Evolutionary conservation across 1,139 yeast species (phyloP), one percentile per base, ranked within the genome.

Genomic region (Pichia sp.): DNA sequence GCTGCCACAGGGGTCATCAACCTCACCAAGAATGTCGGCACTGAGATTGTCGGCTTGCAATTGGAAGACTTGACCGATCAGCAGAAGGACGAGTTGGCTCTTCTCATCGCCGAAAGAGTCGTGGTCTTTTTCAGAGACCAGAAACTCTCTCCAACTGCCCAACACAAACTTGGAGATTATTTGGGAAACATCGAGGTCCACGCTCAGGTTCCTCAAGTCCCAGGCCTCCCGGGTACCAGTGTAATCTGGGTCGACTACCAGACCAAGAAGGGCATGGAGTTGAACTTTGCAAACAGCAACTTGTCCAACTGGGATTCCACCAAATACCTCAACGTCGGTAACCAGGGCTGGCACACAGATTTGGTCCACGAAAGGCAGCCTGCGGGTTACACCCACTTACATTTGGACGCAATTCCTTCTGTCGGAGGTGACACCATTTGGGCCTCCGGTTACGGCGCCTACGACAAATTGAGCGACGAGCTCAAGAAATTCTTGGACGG

Each of bases 21-120:
- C 57, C 69, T 78, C 60, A 77, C 83, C 49, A 76, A 75, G 56
- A 74, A 76, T 57, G 68, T 79, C 57, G 85, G 85, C 57, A 79
- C 83, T n/a, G 84, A 80, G 63, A 73, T 81, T 62, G 76, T 77
- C 51, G 84, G 83, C 2, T 66, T 80, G 53, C 84, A 81, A 65
- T 68, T 80, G 54, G 66, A 69, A 17, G 80, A 79, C 38, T 72
- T 81, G 59, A 72, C 64, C 54, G 79, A 79, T 60, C 65, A 79
- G 61, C 85, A 80, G 60, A 75, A 73, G 60, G 84, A 79, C 61
- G 85, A 78, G 60, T 67, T 79, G 64, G 83, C 83, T 10, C 64
- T 77, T 45, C 65, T 79, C 50, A 70, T 78, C 57, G 80, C 82
- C n/a, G 79, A 77, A 61, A 71, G 83, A 62, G 78, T 75, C 45